A percentile compares a stretch with the other conserved stretches of the same genome.
phyloP scores from a whole-genome alignment of 1,139 yeast species.

The Scheffersomyces quercinus region DNA sequence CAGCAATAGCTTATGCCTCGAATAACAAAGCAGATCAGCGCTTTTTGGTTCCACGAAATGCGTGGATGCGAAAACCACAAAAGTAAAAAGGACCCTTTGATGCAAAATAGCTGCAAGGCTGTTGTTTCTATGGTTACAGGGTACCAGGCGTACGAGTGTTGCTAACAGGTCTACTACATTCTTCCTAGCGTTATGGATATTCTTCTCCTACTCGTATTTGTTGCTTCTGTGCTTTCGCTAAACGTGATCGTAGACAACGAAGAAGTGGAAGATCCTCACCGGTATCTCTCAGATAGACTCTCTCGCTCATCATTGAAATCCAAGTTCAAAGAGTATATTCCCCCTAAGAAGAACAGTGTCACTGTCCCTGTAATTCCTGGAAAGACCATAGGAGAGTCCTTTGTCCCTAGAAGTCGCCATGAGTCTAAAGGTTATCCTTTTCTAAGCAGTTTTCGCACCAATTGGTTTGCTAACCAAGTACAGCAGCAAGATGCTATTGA shows the following conservation, averaged over 20 bases:
- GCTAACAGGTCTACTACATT: too few species aligned
- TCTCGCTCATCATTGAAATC: constrained; percentile 1
- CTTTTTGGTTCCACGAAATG: too few species aligned
- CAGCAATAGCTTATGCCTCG: too few species aligned
- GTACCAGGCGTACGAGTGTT: too few species aligned
- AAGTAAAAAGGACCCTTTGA: too few species aligned
- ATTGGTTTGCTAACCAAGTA: constrained; percentile 1
- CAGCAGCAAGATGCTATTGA: background rate
- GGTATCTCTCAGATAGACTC: background rate
- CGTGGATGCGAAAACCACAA: too few species aligned
- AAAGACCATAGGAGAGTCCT: constrained; percentile 4
- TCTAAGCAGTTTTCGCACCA: background rate
- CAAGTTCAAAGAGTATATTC: background rate
- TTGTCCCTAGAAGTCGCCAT: background rate
- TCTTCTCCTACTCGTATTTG: background rate
- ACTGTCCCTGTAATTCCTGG: constrained; percentile 3
- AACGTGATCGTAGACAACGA: constrained; percentile 1
- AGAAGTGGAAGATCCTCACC: background rate
- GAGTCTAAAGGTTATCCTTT: constrained; percentile 1
- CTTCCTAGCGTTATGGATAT: too few species aligned
- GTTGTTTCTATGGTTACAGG: too few species aligned
- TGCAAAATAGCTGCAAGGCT: too few species aligned
- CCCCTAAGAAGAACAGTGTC: background rate
- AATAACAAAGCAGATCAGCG: too few species aligned
- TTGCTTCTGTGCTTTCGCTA: constrained; percentile 1